Percentiles rank a stretch among this genome's conserved stretches.
Conservation (phyloP, 108 stramenopile species). For the Nannochloropsis salina region DNA sequence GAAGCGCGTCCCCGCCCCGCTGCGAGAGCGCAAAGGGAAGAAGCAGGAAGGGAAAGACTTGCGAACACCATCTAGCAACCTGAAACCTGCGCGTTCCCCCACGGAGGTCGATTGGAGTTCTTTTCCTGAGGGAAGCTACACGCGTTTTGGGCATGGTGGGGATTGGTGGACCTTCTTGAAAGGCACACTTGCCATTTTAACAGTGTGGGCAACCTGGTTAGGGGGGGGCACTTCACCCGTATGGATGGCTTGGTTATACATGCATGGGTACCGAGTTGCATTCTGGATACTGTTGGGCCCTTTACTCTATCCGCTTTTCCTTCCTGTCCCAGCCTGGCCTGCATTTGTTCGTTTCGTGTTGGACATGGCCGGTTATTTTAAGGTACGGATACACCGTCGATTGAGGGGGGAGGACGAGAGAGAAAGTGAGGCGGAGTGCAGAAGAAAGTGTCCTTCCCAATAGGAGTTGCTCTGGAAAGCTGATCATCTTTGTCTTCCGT, state of each 20-base stretch:
- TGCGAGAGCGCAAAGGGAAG: slow-evolving; percentile 12
- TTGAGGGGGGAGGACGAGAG: not conserved
- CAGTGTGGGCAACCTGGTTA: not conserved
- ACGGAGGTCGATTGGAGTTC: slow-evolving; percentile 7
- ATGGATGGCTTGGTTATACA: not conserved
- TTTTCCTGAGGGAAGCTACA: not conserved
- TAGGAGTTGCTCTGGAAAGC: no score
- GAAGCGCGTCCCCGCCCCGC: not conserved
- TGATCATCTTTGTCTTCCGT: no score
- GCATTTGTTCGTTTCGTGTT: not conserved
- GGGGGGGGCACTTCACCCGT: not conserved
- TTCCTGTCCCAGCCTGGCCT: not conserved
- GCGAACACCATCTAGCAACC: not conserved
- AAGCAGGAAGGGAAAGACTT: not conserved
- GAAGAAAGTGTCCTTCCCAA: not conserved
- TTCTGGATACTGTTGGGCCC: not conserved
- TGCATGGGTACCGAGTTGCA: not conserved
- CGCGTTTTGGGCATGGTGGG: slow-evolving; percentile 11
- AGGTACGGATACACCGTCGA: not conserved
- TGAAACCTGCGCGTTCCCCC: not conserved
- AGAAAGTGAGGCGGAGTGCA: not conserved
- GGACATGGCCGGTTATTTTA: not conserved
- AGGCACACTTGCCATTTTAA: not conserved
- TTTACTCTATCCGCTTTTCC: not conserved
- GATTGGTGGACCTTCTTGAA: not conserved